These are phyloP conservation scores for Septoria petroselini DNA, from an alignment of 2,329 filamentous ascomycete species.

Conservation along the genomic window DNA sequence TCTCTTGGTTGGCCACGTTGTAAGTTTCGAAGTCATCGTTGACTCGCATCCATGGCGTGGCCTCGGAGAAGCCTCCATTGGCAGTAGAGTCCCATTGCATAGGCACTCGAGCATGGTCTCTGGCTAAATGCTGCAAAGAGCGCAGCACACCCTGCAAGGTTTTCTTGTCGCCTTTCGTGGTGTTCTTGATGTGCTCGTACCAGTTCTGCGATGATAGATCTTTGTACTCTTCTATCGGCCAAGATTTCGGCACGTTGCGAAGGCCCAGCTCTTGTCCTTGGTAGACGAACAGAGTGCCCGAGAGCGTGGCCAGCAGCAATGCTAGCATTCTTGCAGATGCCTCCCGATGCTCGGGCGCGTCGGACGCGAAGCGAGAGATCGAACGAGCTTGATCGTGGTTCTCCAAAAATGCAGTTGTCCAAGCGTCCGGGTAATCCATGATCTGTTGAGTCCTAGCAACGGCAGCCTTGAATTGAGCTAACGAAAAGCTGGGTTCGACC, in stretches of 20 bases:
- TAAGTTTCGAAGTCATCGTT: conserved; percentile 8
- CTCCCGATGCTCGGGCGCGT: conserved; percentile 49
- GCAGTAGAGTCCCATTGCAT: conserved; percentile 58
- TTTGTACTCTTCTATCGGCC: conserved; percentile 48
- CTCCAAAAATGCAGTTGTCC: conserved; percentile 63
- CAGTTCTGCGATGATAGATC: conserved; percentile 57
- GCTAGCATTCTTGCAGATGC: conserved; percentile 56
- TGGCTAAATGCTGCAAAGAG: conserved; percentile 11
- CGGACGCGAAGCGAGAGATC: conserved; percentile 57
- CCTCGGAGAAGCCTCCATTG: conserved; percentile 59
- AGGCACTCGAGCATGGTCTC: conserved; percentile 56
- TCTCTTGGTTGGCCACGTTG: conserved; percentile 43
- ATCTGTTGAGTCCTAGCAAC: conserved; percentile 58
- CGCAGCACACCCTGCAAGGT: background rate
- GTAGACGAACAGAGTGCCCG: conserved; percentile 58
- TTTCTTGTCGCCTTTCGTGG: conserved; percentile 35
- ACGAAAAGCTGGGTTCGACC: conserved; percentile 50
- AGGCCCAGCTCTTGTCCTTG: conserved; percentile 66
- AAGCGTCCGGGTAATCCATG: conserved; percentile 57
- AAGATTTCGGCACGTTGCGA: conserved; percentile 45
- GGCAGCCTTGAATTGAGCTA: conserved; percentile 49
- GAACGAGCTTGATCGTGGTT: conserved; percentile 61
- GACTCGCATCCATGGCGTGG: conserved; percentile 22
- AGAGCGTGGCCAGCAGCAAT: conserved; percentile 18
- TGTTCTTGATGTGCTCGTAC: conserved; percentile 24